Evolutionary conservation across 148 eudicot species (phyloP).

Genomic region (Beta vulgaris): DNA sequence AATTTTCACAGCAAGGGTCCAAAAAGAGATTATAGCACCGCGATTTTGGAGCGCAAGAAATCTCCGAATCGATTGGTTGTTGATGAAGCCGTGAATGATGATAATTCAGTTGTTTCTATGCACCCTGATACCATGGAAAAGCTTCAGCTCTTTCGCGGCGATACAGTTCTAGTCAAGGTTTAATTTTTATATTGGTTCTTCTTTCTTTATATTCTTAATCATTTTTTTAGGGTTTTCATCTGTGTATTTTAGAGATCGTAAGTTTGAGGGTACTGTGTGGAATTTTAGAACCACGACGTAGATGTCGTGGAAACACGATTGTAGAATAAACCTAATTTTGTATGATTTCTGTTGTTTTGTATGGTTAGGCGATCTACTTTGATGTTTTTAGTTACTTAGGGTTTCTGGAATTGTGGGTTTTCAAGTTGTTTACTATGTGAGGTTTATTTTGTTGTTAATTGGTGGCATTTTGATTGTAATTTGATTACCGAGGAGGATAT

Average conservation of each 20-base stretch:
- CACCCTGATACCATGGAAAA: conserved; percentile 90
- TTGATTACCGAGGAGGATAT: background rate
- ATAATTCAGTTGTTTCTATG: conserved; percentile 71
- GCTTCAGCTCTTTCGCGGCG: conserved; percentile 83
- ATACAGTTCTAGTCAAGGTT: conserved; percentile 77
- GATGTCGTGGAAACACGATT: no score
- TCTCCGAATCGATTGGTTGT: conserved; percentile 71
- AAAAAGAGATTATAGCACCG: conserved; percentile 76
- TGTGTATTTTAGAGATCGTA: background rate
- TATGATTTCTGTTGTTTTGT: background rate
- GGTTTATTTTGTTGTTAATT: background rate
- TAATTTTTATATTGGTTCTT: background rate
- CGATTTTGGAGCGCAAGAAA: conserved; percentile 77
- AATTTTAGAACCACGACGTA: no score
- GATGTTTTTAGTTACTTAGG: background rate
- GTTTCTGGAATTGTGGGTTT: background rate
- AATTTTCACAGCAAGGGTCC: conserved; percentile 51
- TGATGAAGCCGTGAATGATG: conserved; percentile 78
- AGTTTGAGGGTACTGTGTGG: no score
- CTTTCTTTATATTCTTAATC: background rate
- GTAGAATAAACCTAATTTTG: no score
- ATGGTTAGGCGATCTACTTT: background rate
- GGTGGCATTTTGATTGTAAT: background rate
- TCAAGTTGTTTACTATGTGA: background rate
- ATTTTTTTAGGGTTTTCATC: background rate